Conservation (phyloP, 192 early-diverging fungal species). For the Fimicolochytrium jonesii region DNA sequence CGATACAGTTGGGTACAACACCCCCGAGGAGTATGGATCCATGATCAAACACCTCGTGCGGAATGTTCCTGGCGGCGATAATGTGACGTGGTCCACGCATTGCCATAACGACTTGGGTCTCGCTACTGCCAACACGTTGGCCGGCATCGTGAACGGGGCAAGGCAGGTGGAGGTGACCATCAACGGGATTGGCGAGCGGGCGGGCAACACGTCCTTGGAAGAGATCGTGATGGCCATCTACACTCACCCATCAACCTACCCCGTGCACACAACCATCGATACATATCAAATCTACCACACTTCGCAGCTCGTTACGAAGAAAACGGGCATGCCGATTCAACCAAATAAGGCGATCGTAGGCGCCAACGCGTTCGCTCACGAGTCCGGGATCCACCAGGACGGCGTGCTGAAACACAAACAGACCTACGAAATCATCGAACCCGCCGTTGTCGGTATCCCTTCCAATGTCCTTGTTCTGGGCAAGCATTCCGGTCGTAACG, state of each 20-base stretch:
- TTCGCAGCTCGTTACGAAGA: conserved; percentile 82
- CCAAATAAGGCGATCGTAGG: conserved; percentile 99
- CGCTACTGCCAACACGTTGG: conserved; percentile 92
- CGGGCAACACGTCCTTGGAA: conserved; percentile 89
- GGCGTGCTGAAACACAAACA: conserved; percentile 93
- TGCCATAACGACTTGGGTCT: conserved; percentile 97
- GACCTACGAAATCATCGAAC: conserved; percentile 96
- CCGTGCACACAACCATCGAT: conserved; percentile 88
- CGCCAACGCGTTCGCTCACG: conserved; percentile 93
- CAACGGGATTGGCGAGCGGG: conserved; percentile 98
- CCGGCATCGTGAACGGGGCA: conserved; percentile 86
- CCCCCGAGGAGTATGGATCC: conserved; percentile 81
- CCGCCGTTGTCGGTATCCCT: conserved; percentile 85
- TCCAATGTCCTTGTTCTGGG: conserved; percentile 84
- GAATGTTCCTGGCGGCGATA: conserved; percentile 67
- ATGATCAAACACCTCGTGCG: conserved; percentile 78
- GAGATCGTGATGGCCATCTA: conserved; percentile 94
- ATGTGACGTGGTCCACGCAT: conserved; percentile 87
- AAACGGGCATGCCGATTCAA: conserved; percentile 94
- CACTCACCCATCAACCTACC: conserved; percentile 84
- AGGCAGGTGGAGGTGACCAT: conserved; percentile 96
- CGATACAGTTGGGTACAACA: conserved; percentile 97
- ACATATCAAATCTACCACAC: conserved; percentile 81
- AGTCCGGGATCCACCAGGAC: conserved; percentile 98
- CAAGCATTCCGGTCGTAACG: conserved; percentile 95